These are phyloP conservation scores for Pseudoscleropodium purum DNA, from an alignment of 225 moss, liverwort and hornwort species.

Conservation along the genomic window DNA sequence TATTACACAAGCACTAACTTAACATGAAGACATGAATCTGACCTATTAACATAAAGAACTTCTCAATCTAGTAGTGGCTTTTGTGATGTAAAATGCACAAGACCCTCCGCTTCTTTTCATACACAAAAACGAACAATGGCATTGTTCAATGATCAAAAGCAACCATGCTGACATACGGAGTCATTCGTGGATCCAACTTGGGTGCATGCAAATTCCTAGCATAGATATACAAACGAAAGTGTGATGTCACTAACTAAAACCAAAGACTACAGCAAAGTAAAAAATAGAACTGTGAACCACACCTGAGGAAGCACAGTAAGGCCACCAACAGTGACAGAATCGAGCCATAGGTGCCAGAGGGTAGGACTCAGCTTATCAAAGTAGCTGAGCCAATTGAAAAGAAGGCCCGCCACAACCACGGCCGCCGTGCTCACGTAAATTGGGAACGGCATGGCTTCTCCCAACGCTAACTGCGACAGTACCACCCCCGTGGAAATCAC, in stretches of 20 bases:
- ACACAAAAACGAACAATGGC: background rate
- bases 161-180: background rate
- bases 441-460: slow-evolving; percentile 43
- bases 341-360: slow-evolving; percentile 59
- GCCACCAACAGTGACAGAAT: slow-evolving; percentile 52
- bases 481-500: slow-evolving; percentile 63
- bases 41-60: background rate
- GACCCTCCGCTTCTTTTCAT: background rate
- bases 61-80: background rate
- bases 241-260: background rate
- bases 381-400: slow-evolving; percentile 59
- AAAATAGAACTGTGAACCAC: background rate
- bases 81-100: background rate
- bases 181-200: background rate
- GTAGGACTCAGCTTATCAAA: slow-evolving; percentile 43
- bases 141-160: background rate
- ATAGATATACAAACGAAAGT: background rate
- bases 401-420: slow-evolving; percentile 31
- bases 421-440: slow-evolving; percentile 38
- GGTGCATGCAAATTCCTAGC: background rate
- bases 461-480: slow-evolving; percentile 47
- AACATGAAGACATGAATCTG: background rate
- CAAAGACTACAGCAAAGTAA: background rate
- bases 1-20: background rate
- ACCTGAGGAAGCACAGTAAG: slow-evolving; percentile 69